These are phyloP conservation scores for Alnus glutinosa DNA, from an alignment of 306 rosid genomes.

Conservation along the genomic window DNA sequence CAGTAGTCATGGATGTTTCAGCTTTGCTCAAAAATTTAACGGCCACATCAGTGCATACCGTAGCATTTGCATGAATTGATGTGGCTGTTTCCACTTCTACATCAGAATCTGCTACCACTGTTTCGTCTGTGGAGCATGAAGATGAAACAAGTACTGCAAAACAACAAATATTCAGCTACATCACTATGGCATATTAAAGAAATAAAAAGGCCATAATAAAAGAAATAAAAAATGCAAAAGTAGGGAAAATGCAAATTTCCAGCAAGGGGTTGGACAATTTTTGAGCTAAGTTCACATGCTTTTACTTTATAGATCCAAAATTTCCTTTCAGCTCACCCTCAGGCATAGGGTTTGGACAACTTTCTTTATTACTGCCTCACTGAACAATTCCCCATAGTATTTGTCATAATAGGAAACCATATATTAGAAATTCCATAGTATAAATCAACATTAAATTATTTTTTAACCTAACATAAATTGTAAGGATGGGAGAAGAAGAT, in stretches of 20 bases:
- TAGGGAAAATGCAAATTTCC: not conserved
- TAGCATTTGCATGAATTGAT: conserved; percentile 42
- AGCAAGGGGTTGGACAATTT: not conserved
- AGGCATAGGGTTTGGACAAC: not conserved
- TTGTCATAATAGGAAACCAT: not conserved
- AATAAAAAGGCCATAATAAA: not conserved
- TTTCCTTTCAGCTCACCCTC: too few relatives aligned
- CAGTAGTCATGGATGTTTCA: not conserved
- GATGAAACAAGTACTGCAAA: conserved; percentile 81
- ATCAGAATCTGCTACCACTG: conserved; percentile 85
- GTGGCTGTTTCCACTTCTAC: conserved; percentile 69
- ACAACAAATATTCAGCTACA: conserved; percentile 23
- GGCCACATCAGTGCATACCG: conserved; percentile 26
- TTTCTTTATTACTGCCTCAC: not conserved
- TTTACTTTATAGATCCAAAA: too few relatives aligned
- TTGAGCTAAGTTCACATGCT: too few relatives aligned
- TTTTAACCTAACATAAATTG: not conserved
- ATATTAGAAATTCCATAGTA: not conserved
- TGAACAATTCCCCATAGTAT: not conserved
- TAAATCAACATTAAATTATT: not conserved
- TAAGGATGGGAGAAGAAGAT: not conserved
- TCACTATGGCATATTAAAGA: not conserved
- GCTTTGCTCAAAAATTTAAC: conserved; percentile 24
- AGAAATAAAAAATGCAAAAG: not conserved
- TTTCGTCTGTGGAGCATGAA: conserved; percentile 88